Conservation (phyloP, 129 eudicot species). For the Flaveria linearis region DNA sequence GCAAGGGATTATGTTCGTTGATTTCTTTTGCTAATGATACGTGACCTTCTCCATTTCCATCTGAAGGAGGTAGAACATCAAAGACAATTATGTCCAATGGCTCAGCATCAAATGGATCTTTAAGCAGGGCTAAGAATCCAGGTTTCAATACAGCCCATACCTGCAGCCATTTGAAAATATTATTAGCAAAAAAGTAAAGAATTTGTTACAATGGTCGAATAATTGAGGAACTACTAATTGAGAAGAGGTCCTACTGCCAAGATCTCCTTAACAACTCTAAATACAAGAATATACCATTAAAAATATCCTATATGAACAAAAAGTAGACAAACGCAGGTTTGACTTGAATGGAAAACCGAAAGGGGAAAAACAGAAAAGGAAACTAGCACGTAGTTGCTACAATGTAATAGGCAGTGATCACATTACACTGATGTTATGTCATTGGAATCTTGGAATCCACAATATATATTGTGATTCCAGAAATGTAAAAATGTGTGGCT, state of each 20-base stretch:
- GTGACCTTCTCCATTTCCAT: slow-evolving; percentile 82
- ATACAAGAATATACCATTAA: not conserved
- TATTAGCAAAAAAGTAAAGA: not conserved
- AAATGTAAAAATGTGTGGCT: not conserved
- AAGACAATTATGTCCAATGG: slow-evolving; percentile 93
- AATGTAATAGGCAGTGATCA: slow-evolving; percentile 13
- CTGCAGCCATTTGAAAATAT: slow-evolving; percentile 42
- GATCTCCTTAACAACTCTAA: not conserved
- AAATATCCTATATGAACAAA: slow-evolving; percentile 8
- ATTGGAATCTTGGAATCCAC: not conserved
- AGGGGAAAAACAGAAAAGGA: not conserved
- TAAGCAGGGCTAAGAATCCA: slow-evolving; percentile 91
- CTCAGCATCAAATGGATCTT: slow-evolving; percentile 81
- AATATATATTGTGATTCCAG: not conserved
- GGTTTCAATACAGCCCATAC: slow-evolving; percentile 99
- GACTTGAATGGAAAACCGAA: slow-evolving; percentile 2
- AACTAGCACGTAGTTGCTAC: slow-evolving; percentile 16
- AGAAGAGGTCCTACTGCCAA: slow-evolving; percentile 12
- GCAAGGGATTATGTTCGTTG: slow-evolving; percentile 82
- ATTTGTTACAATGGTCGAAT: slow-evolving; percentile 1
- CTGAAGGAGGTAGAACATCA: slow-evolving; percentile 90
- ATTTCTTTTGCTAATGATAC: slow-evolving; percentile 82
- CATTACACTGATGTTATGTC: not conserved
- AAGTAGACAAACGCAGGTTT: not conserved
- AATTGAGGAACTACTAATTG: not conserved